phyloP scores from a whole-genome alignment of 2,329 filamentous ascomycete genomes.

The Stachybotrys chartarum region DNA sequence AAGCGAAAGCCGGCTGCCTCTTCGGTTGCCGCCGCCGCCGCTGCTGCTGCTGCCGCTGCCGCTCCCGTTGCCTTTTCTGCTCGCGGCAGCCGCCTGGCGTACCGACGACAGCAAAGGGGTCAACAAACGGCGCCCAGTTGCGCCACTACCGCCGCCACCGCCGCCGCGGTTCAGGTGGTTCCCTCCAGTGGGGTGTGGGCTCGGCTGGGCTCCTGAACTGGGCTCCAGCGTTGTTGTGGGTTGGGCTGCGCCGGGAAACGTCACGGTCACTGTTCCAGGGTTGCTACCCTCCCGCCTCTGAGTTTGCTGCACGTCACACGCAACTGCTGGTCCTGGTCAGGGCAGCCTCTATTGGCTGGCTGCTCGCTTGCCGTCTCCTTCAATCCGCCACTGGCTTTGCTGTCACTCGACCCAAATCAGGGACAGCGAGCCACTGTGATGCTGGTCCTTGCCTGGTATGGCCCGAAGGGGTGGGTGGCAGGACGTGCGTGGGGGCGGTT shows the following conservation, averaged over 20 bases:
- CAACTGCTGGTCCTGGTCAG: neutral
- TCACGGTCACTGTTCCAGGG: constrained; percentile 2
- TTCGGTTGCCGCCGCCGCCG: too few species aligned
- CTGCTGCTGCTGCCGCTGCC: constrained; percentile 7
- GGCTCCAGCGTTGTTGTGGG: neutral
- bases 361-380: too few species aligned
- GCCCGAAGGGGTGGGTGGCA: neutral
- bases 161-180: constrained; percentile 1
- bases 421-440: neutral
- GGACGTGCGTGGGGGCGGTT: neutral
- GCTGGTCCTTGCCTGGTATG: neutral
- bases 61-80: neutral
- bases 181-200: constrained; percentile 8
- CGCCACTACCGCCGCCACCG: constrained; percentile 3
- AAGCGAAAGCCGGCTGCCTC: too few species aligned
- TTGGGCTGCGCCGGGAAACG: constrained; percentile 4
- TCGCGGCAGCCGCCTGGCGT: neutral
- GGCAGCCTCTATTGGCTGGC: neutral
- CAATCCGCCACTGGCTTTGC: neutral
- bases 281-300: neutral
- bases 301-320: neutral
- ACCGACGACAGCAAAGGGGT: neutral
- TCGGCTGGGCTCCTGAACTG: constrained; percentile 2
- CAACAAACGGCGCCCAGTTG: neutral
- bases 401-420: too few species aligned